Percentiles rank a stretch among this genome's conserved stretches.
Conservation (phyloP, 805 yeast species). For the Yamadazyma laniorum region DNA sequence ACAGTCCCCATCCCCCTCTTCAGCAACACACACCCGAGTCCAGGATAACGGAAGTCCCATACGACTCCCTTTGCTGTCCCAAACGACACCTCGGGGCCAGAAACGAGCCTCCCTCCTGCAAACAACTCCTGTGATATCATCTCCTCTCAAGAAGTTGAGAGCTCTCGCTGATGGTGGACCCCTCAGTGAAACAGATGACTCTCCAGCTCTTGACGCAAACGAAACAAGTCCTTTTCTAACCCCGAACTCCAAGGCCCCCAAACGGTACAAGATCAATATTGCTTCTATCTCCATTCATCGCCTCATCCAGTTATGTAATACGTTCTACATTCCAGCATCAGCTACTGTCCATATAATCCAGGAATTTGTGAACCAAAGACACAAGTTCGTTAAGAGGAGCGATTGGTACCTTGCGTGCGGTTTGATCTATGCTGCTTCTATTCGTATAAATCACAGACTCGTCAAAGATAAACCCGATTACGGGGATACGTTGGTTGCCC, state of each 20-base stretch:
- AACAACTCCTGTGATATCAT: constrained; percentile 33
- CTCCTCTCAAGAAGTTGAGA: constrained; percentile 38
- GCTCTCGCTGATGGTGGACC: constrained; percentile 18
- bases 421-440: constrained; percentile 56
- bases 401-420: constrained; percentile 75
- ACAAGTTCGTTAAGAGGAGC: constrained; percentile 50
- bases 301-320: constrained; percentile 52
- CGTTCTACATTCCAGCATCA: constrained; percentile 58
- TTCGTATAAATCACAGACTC: constrained; percentile 49
- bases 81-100: not conserved
- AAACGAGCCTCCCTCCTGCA: constrained; percentile 7
- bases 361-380: constrained; percentile 49
- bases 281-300: constrained; percentile 22
- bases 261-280: constrained; percentile 22
- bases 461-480: constrained; percentile 49
- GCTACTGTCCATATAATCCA: constrained; percentile 50
- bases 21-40: not conserved
- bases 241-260: constrained; percentile 13
- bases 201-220: not conserved
- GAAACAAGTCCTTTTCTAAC: constrained; percentile 6
- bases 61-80: constrained; percentile 1
- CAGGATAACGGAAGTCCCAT: constrained; percentile 1
- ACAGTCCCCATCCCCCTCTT: not conserved
- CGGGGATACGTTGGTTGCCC: constrained; percentile 46
- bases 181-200: constrained; percentile 1